Percentiles rank a stretch among this genome's conserved stretches.
Conservation (phyloP, 495 filamentous ascomycete genomes). For the Penicillium soppii region DNA sequence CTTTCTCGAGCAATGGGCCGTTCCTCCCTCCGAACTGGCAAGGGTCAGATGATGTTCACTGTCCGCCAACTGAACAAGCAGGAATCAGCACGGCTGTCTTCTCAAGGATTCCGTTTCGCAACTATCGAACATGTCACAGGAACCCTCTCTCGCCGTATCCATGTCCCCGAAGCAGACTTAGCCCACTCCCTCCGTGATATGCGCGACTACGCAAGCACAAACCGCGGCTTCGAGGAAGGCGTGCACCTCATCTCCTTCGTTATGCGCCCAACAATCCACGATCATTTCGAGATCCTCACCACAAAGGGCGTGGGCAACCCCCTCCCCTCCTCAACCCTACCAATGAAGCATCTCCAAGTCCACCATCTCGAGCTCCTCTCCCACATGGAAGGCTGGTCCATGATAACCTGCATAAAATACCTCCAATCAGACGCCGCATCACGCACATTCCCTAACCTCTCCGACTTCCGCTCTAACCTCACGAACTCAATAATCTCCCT, state of each 20-base stretch:
- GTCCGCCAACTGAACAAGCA: constrained; percentile 62
- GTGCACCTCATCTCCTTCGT: constrained; percentile 77
- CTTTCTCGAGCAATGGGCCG: constrained; percentile 38
- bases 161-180: constrained; percentile 59
- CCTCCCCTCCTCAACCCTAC: constrained; percentile 64
- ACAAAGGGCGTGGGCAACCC: constrained; percentile 61
- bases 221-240: constrained; percentile 57
- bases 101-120: constrained; percentile 76
- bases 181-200: constrained; percentile 58
- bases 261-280: constrained; percentile 62
- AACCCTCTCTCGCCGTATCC: constrained; percentile 66
- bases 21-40: constrained; percentile 45
- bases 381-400: constrained; percentile 56
- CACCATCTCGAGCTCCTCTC: constrained; percentile 59
- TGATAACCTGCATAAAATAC: constrained; percentile 49
- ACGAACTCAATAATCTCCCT: constrained; percentile 42
- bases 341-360: constrained; percentile 53
- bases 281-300: constrained; percentile 75
- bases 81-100: constrained; percentile 61
- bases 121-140: constrained; percentile 64
- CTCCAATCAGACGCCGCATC: constrained; percentile 37
- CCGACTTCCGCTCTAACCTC: constrained; percentile 43
- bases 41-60: constrained; percentile 77
- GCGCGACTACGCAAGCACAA: constrained; percentile 52
- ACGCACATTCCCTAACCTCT: constrained; percentile 29